Evolutionary conservation across 1,284 basidiomycete genomes (phyloP), one percentile per base, ranked within the genome.

Genomic region (Bondarzewia mesenterica): DNA sequence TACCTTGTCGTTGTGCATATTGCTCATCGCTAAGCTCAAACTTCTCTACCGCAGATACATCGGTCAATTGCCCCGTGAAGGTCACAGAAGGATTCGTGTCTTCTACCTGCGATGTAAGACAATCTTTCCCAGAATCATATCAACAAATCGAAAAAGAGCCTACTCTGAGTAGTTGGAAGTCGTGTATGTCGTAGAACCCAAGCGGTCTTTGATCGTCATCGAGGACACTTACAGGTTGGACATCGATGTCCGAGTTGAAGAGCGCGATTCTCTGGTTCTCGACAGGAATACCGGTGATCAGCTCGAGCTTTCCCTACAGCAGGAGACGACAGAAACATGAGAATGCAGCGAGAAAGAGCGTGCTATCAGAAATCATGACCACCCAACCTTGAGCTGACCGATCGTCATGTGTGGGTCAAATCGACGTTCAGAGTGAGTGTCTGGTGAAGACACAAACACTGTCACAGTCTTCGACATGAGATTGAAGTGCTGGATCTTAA

Each of bases 31-130:
- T 86, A 50, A 98, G 68, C 68, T 97, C 93, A 58, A 94, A 98
- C 64, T 97, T 97, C 35, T 96, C 82, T 1, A 96, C 93, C 64
- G 87, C 80, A 1, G 83, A 83, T 4, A 89, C 76, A 63, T 97
- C 94, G 4, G 84, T 81, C 51, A 87, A 80, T 60, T 93, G 89
- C 2, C 87, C 88, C 0, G 87, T 86, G 48, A 88, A 74, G 12
- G 81, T 80, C 0, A 64, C 68, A 1, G 84, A 73, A 1, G 91
- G 91, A 60, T 93, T 83, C 18, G 76, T 79, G 59, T 92, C 90
- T 48, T 76, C 74, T 8, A 93, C 82, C 91, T 93, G 51, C n/a
- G 22, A 29, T 41, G 40, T 22, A 14, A 41, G 40, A 21, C 21
- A 4, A 35, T 32, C 16, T 14, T 3, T 21, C 16, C 16, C 18